A percentile compares a stretch with the other conserved stretches of the same genome.
phyloP scores from a whole-genome alignment of 1,139 yeast species.

The Hemisphaericaspora subhashii region DNA sequence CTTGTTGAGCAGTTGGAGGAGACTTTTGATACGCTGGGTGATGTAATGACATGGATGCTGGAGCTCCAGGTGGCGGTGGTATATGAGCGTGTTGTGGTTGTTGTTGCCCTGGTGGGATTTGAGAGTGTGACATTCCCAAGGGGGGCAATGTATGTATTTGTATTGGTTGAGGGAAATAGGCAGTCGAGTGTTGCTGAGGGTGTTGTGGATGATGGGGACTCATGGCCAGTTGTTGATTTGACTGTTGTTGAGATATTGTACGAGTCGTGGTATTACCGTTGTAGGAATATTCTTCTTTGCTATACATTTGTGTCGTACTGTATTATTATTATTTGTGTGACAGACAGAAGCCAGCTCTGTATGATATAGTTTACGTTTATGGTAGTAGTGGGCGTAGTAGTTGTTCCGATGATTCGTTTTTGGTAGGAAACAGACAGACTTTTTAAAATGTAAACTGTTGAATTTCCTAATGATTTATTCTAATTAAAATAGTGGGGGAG shows the following conservation, averaged over 20 bases:
- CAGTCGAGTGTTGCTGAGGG: conserved; percentile 3
- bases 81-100: conserved; percentile 3
- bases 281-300: not conserved
- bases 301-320: not conserved
- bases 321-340: not conserved
- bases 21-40: not conserved
- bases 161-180: conserved; percentile 1
- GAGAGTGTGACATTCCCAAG: conserved; percentile 2
- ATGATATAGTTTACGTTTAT: not conserved
- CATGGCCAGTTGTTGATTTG: not conserved
- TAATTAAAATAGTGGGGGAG: not conserved
- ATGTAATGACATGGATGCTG: not conserved
- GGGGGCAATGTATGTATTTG: conserved; percentile 6
- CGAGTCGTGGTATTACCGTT: conserved; percentile 1
- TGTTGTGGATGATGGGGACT: conserved; percentile 3
- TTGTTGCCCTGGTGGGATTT: conserved; percentile 1
- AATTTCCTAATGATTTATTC: no score
- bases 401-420: not conserved
- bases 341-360: conserved; percentile 1
- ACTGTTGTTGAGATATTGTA: not conserved
- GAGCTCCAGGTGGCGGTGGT: conserved; percentile 3
- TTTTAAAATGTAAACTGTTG: no score
- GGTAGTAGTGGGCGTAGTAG: not conserved
- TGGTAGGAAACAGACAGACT: no score
- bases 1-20: conserved; percentile 3